Conservation (phyloP, 1,284 basidiomycete species). For the Microbotryum lychnidis-dioicae region DNA sequence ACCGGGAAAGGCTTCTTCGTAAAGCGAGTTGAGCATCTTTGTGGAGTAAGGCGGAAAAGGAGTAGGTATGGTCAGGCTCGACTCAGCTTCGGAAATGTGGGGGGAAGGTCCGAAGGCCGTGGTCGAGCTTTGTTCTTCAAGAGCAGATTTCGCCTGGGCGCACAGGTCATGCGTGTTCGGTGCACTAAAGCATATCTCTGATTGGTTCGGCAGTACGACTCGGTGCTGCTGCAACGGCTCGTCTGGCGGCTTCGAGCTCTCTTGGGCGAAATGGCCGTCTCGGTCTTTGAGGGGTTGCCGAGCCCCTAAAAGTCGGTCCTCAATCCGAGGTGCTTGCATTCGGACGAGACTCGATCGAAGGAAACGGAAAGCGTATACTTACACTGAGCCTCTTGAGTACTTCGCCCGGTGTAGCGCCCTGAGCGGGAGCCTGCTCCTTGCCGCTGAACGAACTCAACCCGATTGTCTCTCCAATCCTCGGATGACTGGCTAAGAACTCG, state of each 20-base stretch:
- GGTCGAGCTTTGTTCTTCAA: not conserved
- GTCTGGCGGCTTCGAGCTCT: too few species aligned
- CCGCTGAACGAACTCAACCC: slow-evolving; percentile 64
- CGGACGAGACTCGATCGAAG: too few species aligned
- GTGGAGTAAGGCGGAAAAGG: not conserved
- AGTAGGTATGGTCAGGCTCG: not conserved
- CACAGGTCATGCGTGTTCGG: too few species aligned
- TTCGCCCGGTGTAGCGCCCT: slow-evolving; percentile 27
- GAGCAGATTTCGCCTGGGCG: not conserved
- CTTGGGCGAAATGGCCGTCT: too few species aligned
- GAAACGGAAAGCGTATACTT: slow-evolving; percentile 1
- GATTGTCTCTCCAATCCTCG: slow-evolving; percentile 69
- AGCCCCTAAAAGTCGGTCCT: too few species aligned
- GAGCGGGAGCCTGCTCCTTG: slow-evolving; percentile 59
- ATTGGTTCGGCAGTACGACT: too few species aligned
- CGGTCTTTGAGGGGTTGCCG: too few species aligned
- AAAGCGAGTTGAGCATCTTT: slow-evolving; percentile 58
- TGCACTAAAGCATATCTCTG: too few species aligned
- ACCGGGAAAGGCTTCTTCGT: slow-evolving; percentile 63
- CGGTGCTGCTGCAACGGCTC: too few species aligned
- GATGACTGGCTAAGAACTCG: slow-evolving; percentile 70
- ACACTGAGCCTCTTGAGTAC: slow-evolving; percentile 33
- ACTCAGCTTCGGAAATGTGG: not conserved
- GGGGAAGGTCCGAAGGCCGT: not conserved
- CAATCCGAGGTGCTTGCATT: too few species aligned